These are phyloP conservation scores for Kodamaea kaohsiungensis DNA, from an alignment of 805 yeast genomes.

Conservation along the genomic window DNA sequence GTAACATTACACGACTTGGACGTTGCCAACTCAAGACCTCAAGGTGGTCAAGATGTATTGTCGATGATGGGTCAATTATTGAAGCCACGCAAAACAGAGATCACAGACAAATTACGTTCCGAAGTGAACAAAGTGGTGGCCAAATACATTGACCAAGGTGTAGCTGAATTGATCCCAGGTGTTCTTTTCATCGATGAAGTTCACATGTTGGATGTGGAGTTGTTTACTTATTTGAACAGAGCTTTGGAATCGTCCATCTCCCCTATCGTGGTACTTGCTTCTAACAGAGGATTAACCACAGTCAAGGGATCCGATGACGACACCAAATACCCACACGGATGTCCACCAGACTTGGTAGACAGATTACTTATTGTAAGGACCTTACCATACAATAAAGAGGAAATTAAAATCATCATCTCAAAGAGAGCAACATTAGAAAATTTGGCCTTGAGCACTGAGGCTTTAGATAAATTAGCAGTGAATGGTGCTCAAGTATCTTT, in stretches of 20 bases:
- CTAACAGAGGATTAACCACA: slow-evolving; percentile 90
- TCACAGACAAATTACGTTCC: slow-evolving; percentile 89
- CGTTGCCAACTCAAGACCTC: slow-evolving; percentile 93
- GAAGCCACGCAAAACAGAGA: slow-evolving; percentile 95
- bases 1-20: slow-evolving; percentile 96
- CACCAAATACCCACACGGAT: slow-evolving; percentile 88
- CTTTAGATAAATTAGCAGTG: slow-evolving; percentile 69
- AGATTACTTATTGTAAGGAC: slow-evolving; percentile 90
- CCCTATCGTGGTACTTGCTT: slow-evolving; percentile 93
- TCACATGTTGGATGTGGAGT: slow-evolving; percentile 96
- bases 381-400: slow-evolving; percentile 80
- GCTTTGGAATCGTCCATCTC: slow-evolving; percentile 91
- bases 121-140: slow-evolving; percentile 96
- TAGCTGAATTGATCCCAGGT: slow-evolving; percentile 97
- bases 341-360: slow-evolving; percentile 93
- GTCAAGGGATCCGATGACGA: slow-evolving; percentile 88
- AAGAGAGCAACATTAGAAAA: slow-evolving; percentile 81
- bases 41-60: slow-evolving; percentile 94
- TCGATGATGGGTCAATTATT: slow-evolving; percentile 96
- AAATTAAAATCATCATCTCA: slow-evolving; percentile 76
- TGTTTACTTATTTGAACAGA: slow-evolving; percentile 90
- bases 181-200: slow-evolving; percentile 97
- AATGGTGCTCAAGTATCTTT: slow-evolving; percentile 79
- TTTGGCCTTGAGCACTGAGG: slow-evolving; percentile 63
- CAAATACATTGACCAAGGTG: slow-evolving; percentile 96